Conservation (phyloP, 139 green algal species). For the Cymbomonas tetramitiformis region DNA sequence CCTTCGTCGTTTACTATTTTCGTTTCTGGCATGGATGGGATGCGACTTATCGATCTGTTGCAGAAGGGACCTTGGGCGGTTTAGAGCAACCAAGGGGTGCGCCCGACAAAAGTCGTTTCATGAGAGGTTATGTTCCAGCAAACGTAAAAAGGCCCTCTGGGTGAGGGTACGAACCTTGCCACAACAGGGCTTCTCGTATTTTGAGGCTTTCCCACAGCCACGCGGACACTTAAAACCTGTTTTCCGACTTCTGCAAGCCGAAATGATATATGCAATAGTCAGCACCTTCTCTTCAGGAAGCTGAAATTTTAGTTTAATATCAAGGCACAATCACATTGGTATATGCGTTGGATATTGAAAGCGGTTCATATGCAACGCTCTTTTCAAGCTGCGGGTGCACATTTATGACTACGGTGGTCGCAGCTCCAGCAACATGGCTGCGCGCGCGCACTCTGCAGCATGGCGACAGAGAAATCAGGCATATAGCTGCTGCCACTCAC, state of each 20-base stretch:
- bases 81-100: not conserved
- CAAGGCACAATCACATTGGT: too few relatives aligned
- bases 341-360: too few relatives aligned
- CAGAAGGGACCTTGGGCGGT: not conserved
- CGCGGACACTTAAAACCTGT: conserved; percentile 76
- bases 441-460: not conserved
- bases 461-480: not conserved
- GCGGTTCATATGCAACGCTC: too few relatives aligned
- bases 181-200: conserved; percentile 42
- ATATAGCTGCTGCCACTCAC: conserved; percentile 21
- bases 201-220: conserved; percentile 55
- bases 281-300: not conserved
- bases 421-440: not conserved
- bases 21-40: conserved; percentile 53
- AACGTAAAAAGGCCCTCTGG: too few relatives aligned
- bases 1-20: conserved; percentile 52
- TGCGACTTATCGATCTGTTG: conserved; percentile 64
- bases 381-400: too few relatives aligned
- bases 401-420: too few relatives aligned
- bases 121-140: too few relatives aligned
- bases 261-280: not conserved
- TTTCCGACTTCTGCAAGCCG: conserved; percentile 55
- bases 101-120: too few relatives aligned
- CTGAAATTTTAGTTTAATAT: too few relatives aligned
- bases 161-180: conserved; percentile 55